Evolutionary conservation across 2,329 filamentous ascomycete species (phyloP), one percentile per base, ranked within the genome.

Genomic region (Xylaria hypoxylon): DNA sequence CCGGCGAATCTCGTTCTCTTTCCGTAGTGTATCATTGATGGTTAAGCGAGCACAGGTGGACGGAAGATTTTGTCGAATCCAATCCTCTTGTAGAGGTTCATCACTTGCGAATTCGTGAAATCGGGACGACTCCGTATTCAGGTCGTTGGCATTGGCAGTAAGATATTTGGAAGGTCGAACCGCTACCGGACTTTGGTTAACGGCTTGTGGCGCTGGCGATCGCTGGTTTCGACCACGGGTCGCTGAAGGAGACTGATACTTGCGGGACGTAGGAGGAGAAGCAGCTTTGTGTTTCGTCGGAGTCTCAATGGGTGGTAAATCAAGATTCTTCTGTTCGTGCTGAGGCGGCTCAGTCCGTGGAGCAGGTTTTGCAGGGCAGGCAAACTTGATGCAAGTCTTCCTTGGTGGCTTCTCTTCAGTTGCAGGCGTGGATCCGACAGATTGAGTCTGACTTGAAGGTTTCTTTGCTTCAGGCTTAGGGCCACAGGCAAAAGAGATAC

Each of bases 31-130:
- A 77, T 98, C 96, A 71, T 91, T 89, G 70, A 99, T 90, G 3
- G 94, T 98, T 44, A 99, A 84, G 74, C 92, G 93, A 56, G 85
- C 85, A 62, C 85, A 85, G 70, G 89, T 83, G 35, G 87, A 86
- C 7, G 86, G 84, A 38, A 87, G 83, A 73, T 92, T 90, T 62
- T 91, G 89, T 17, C 83, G 83, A 33, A 96, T 92, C 96, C 96
- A 99, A 73, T 97, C 94, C 64, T 97, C 94, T 68, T 96, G 92
- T 65, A 93, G 89, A 45, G 91, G 85, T 64, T 89, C 86, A 56
- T 92, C 94, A 76, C 91, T 94, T 48, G 93, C 95, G 77, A 98
- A 98, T 75, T 97, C 95, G 77, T 97, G 93, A 76, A 97, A 98
- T 55, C 82, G 88, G 76, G 81, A 89, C 28, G 84, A 83, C 69